Percentiles rank a stretch among this genome's conserved stretches.
Conservation (phyloP, 805 yeast species). For the Candida chauliodis region DNA sequence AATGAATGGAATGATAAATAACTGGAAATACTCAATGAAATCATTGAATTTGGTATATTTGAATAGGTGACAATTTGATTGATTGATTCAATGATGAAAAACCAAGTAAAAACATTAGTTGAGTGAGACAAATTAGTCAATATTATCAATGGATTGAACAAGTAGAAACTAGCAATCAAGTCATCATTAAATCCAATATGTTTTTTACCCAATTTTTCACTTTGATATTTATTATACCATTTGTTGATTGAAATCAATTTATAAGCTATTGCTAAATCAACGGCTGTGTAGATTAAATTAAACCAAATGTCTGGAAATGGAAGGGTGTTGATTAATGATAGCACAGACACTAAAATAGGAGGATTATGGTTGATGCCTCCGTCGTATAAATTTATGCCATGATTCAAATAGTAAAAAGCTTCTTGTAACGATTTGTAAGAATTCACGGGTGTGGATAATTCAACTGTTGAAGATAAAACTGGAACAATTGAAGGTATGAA, state of each 20-base stretch:
- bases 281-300: conserved; percentile 48
- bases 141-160: conserved; percentile 78
- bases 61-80: conserved; percentile 39
- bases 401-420: conserved; percentile 51
- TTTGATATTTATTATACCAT: conserved; percentile 30
- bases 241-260: conserved; percentile 49
- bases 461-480: conserved; percentile 40
- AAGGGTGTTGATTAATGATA: conserved; percentile 33
- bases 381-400: conserved; percentile 62
- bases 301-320: conserved; percentile 20
- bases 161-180: conserved; percentile 59
- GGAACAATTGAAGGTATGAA: conserved; percentile 28
- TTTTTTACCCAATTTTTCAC: conserved; percentile 14
- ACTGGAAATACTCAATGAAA: conserved; percentile 57
- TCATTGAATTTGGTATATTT: conserved; percentile 42
- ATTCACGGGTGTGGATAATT: conserved; percentile 70
- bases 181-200: conserved; percentile 32
- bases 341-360: conserved; percentile 60
- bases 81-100: conserved; percentile 49
- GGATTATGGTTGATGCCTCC: conserved; percentile 89
- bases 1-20: conserved; percentile 63
- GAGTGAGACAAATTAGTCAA: conserved; percentile 68
- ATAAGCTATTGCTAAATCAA: conserved; percentile 59
- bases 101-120: conserved; percentile 57
- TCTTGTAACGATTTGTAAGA: conserved; percentile 52